Evolutionary conservation across 208 protist species (phyloP), one percentile per base, ranked within the genome.

Genomic region (Leishmania lainsoni): DNA sequence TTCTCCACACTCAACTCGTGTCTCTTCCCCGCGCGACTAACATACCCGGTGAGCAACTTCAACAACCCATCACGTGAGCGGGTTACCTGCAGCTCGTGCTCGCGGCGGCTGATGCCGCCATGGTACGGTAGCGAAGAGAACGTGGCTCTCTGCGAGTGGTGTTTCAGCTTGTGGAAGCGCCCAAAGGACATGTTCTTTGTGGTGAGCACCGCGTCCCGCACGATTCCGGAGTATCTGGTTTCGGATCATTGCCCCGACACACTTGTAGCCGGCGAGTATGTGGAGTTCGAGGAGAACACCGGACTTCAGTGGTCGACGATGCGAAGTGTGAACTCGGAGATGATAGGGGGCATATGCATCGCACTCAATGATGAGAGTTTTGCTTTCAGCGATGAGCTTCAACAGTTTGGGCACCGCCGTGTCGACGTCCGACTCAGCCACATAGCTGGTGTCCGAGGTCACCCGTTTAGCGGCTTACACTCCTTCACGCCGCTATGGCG

Each of bases 261-360:
- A 17, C 81, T 98, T 0, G n/a, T 81, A 5, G 79, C 87, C 16
- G 92, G 89, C 61, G 81, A 83, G 29, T 87, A 92, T 72, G 88
- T 98, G 29, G 90, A 96, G 80, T 96, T 96, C 80, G 87, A 95
- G 56, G 93, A 97, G 81, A 94, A 91, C 79, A 68, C 86, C 20
- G 86, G 87, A 0, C 81, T 94, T 49, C 80, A 83, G n/a, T 98
- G 95, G 93, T 90, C 83, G 17, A 56, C 22, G 9, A 79, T 83
- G 65, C 87, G 89, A 79, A 94, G 93, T 75, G 93, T 98, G 39
- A 97, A 97, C 82, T 81, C 87, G 14, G 87, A 95, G 78, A 81
- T 91, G 49, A 65, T 83, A 16, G 87, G 84, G 16, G 79, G 87
- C 52, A 76, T 86, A 16, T 88, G 83, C 73, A 85, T 97, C 56